phyloP scores from a whole-genome alignment of 352 stramenopile genomes.

The Hyaloperonospora arabidopsidis region DNA sequence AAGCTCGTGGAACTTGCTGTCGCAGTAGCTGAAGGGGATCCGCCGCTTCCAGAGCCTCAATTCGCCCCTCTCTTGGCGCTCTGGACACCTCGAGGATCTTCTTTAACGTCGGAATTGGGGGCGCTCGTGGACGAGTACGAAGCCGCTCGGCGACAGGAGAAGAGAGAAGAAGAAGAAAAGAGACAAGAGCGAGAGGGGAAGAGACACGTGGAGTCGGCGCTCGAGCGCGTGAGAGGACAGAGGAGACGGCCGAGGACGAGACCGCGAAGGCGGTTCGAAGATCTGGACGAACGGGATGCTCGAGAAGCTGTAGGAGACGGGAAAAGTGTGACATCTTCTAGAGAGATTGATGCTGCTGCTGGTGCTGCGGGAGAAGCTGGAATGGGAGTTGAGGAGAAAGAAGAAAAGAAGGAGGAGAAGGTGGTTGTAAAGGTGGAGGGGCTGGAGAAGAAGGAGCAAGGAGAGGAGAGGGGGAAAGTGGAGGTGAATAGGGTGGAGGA shows the following conservation, averaged over 20 bases:
- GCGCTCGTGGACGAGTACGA: constrained; percentile 39
- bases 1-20: constrained; percentile 31
- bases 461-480: constrained; percentile 1
- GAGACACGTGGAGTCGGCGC: constrained; percentile 12
- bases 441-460: not conserved
- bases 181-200: constrained; percentile 9
- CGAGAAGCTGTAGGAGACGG: constrained; percentile 16
- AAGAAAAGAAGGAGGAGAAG: constrained; percentile 7
- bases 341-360: constrained; percentile 3
- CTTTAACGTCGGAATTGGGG: constrained; percentile 24
- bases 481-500: too few relatives aligned
- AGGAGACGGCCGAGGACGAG: constrained; percentile 19
- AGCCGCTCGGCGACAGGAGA: constrained; percentile 23
- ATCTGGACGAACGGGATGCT: constrained; percentile 21
- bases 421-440: not conserved
- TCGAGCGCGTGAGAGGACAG: constrained; percentile 21
- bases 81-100: constrained; percentile 29
- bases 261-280: constrained; percentile 29
- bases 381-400: not conserved
- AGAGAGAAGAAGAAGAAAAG: constrained; percentile 9
- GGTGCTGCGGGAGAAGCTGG: not conserved
- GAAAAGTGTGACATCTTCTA: constrained; percentile 18
- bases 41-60: constrained; percentile 36
- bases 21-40: constrained; percentile 18
- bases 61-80: constrained; percentile 42